phyloP scores from a whole-genome alignment of 1,284 basidiomycete species.

The Trametes pubescens region DNA sequence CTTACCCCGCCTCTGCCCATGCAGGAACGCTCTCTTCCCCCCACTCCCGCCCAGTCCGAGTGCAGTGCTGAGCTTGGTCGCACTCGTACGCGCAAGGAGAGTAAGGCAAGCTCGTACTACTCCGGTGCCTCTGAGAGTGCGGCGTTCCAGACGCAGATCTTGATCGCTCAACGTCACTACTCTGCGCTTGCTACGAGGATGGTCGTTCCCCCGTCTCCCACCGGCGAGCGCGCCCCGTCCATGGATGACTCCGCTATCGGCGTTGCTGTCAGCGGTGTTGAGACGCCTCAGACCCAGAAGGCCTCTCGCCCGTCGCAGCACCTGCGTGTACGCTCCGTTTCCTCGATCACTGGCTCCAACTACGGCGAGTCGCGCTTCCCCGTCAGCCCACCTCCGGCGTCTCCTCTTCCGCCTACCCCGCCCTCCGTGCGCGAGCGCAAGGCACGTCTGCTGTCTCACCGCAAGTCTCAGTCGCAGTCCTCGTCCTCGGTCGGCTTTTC shows the following conservation, averaged over 20 bases:
- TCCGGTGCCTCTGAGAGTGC: conserved; percentile 59
- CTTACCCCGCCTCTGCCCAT: conserved; percentile 49
- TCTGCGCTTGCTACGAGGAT: conserved; percentile 71
- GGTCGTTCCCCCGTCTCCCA: conserved; percentile 57
- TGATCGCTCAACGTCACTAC: conserved; percentile 74
- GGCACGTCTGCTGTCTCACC: conserved; percentile 56
- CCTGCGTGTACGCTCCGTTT: conserved; percentile 51
- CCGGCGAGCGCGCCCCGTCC: conserved; percentile 44
- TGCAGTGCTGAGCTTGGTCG: conserved; percentile 63
- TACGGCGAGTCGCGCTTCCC: conserved; percentile 48
- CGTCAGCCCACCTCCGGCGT: conserved; percentile 66
- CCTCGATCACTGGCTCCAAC: conserved; percentile 51
- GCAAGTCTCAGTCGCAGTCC: conserved; percentile 53
- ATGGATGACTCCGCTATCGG: conserved; percentile 46
- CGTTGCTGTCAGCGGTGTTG: conserved; percentile 41
- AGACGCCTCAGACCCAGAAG: conserved; percentile 29
- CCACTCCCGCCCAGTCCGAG: conserved; percentile 60
- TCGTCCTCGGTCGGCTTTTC: conserved; percentile 66
- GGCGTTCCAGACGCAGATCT: conserved; percentile 61
- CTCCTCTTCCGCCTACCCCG: conserved; percentile 74
- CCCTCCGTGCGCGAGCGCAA: conserved; percentile 56
- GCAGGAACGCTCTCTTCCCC: conserved; percentile 47
- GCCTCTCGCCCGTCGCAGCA: conserved; percentile 49
- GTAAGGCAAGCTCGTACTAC: conserved; percentile 60
- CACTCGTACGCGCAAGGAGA: conserved; percentile 52